Conservation (phyloP, 805 yeast species). For the Myxozyma monticola region DNA sequence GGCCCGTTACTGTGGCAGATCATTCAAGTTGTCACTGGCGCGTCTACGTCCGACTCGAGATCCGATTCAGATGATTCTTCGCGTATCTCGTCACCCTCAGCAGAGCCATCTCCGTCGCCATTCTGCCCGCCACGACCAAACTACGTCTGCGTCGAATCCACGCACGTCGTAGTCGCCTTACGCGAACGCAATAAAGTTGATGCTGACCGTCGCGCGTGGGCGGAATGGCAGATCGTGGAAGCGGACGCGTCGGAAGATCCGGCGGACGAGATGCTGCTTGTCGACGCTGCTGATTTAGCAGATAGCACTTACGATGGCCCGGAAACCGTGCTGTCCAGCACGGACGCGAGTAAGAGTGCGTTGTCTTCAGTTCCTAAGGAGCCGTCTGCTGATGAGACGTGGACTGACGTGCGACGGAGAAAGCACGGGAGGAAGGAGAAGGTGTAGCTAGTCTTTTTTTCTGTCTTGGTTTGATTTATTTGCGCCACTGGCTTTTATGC, state of each 20-base stretch:
- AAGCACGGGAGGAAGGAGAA: conserved; percentile 7
- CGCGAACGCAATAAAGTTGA: conserved; percentile 15
- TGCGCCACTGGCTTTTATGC: too few species aligned
- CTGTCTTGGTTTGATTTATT: too few species aligned
- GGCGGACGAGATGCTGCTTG: conserved; percentile 10
- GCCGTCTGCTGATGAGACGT: conserved; percentile 17
- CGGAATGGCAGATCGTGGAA: conserved; percentile 27
- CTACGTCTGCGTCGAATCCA: conserved; percentile 15
- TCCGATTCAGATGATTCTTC: not conserved
- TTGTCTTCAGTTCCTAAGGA: too few species aligned
- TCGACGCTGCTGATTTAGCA: conserved; percentile 6
- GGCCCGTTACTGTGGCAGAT: conserved; percentile 13
- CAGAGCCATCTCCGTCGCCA: not conserved
- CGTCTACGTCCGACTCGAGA: not conserved
- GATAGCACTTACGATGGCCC: not conserved
- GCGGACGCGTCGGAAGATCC: conserved; percentile 11
- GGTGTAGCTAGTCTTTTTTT: too few species aligned
- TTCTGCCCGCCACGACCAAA: not conserved
- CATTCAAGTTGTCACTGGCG: not conserved
- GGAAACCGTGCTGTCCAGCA: not conserved
- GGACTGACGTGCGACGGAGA: conserved; percentile 21
- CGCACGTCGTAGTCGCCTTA: conserved; percentile 12
- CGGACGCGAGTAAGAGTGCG: not conserved
- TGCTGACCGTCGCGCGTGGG: conserved; percentile 19
- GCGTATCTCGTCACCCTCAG: not conserved